Conservation (phyloP, 2,329 filamentous ascomycete genomes). For the Penicillium corylophilum region DNA sequence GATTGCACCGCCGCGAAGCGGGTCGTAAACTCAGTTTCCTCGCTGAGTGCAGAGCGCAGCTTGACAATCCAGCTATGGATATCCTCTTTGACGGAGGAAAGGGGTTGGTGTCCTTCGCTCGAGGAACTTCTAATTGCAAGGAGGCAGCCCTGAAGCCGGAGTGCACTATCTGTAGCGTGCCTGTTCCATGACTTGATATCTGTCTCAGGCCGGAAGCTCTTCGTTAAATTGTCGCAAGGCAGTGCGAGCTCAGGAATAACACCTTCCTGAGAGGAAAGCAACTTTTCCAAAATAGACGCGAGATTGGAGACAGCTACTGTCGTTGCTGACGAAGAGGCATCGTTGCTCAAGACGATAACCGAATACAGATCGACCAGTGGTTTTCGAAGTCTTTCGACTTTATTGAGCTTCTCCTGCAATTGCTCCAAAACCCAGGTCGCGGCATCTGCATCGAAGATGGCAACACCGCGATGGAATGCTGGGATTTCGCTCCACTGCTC, state of each 20-base stretch:
- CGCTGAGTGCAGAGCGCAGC: slow-evolving; percentile 39
- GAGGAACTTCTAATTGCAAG: slow-evolving; percentile 27
- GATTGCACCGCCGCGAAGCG: slow-evolving; percentile 39
- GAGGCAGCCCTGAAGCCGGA: slow-evolving; percentile 41
- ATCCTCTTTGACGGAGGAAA: slow-evolving; percentile 19
- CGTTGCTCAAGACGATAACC: slow-evolving; percentile 28
- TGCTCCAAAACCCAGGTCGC: slow-evolving; percentile 37
- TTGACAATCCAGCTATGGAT: slow-evolving; percentile 34
- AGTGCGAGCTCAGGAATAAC: slow-evolving; percentile 23
- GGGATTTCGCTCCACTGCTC: slow-evolving; percentile 18
- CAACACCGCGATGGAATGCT: slow-evolving; percentile 26
- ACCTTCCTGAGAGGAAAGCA: slow-evolving; percentile 22
- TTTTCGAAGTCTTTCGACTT: slow-evolving; percentile 21
- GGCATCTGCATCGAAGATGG: slow-evolving; percentile 33
- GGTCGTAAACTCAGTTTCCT: slow-evolving; percentile 45
- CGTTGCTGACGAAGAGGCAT: slow-evolving; percentile 28
- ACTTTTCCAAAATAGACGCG: slow-evolving; percentile 31
- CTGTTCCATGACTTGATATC: slow-evolving; percentile 34
- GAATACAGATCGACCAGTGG: slow-evolving; percentile 32
- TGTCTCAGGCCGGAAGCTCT: slow-evolving; percentile 25
- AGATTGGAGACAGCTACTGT: slow-evolving; percentile 32
- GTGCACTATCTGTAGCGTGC: slow-evolving; percentile 36
- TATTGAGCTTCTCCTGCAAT: slow-evolving; percentile 26
- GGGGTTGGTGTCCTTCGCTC: slow-evolving; percentile 8
- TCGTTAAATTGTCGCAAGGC: slow-evolving; percentile 29